phyloP scores from a whole-genome alignment of 2,329 filamentous ascomycete genomes.

The Polychaeton citri region DNA sequence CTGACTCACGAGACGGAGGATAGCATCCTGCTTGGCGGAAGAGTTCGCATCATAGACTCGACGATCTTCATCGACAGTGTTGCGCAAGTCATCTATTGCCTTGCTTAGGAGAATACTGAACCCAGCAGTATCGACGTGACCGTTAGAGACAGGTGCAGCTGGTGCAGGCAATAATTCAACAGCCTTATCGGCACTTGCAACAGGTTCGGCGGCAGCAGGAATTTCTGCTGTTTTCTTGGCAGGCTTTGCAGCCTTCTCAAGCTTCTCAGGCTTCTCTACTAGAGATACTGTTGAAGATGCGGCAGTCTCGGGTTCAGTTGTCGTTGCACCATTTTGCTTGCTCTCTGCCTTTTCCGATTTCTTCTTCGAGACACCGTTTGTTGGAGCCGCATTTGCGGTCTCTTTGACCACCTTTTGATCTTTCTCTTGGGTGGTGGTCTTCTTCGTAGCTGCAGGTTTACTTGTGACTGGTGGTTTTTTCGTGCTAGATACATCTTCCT shows the following conservation, averaged over 20 bases:
- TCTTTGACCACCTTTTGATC: background rate
- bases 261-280: constrained; percentile 22
- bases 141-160: background rate
- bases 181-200: constrained; percentile 9
- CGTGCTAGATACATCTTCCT: constrained; percentile 1
- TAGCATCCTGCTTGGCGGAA: constrained; percentile 53
- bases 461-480: background rate
- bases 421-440: constrained; percentile 1
- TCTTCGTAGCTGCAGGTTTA: constrained; percentile 1
- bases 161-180: constrained; percentile 4
- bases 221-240: background rate
- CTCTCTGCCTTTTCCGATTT: constrained; percentile 1
- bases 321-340: constrained; percentile 13
- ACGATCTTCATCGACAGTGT: constrained; percentile 56
- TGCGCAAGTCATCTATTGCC: constrained; percentile 33
- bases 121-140: constrained; percentile 2
- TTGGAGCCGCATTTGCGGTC: constrained; percentile 6
- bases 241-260: background rate
- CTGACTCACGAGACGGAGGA: constrained; percentile 54
- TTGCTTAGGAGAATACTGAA: constrained; percentile 1
- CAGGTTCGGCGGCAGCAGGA: background rate
- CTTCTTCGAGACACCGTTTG: constrained; percentile 5
- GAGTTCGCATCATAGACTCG: constrained; percentile 49
- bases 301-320: constrained; percentile 9
- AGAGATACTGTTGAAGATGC: constrained; percentile 30